Evolutionary conservation across 1,139 yeast genomes (phyloP).

Genomic region (Saccharomyces hybrid): DNA sequence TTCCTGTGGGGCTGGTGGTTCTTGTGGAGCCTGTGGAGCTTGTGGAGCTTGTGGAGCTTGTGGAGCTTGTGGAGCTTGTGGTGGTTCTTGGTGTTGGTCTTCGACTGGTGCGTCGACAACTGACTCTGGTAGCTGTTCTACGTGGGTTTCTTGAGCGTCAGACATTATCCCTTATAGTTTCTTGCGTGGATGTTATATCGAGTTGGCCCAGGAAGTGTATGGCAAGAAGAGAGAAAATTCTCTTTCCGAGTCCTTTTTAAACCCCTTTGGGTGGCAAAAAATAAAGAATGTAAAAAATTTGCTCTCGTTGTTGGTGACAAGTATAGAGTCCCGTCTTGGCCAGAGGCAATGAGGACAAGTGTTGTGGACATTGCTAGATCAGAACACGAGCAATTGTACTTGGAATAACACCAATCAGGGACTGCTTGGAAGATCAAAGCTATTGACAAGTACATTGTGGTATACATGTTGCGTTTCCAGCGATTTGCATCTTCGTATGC

Average conservation of each 20-base stretch:
- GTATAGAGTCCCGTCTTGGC: not conserved
- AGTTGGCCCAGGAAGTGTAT: not conserved
- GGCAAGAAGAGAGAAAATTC: not conserved
- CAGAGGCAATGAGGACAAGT: no score
- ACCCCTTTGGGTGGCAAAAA: constrained; percentile 1
- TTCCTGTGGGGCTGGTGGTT: no score
- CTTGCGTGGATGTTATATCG: constrained; percentile 4
- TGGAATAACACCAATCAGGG: not conserved
- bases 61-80: not conserved
- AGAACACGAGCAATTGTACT: not conserved
- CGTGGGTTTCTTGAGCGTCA: constrained; percentile 10
- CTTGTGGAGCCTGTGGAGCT: constrained; percentile 12
- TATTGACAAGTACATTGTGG: not conserved
- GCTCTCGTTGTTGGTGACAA: not conserved
- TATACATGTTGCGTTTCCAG: constrained; percentile 20
- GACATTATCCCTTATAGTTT: constrained; percentile 9
- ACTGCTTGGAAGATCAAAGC: not conserved
- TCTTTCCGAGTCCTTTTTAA: not conserved
- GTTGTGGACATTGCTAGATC: not conserved
- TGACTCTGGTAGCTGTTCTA: constrained; percentile 9
- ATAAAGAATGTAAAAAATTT: constrained; percentile 4
- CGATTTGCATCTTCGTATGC: constrained; percentile 20
- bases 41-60: constrained; percentile 10
- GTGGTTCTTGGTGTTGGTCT: constrained; percentile 5
- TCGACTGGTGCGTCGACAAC: constrained; percentile 6